These are phyloP conservation scores for Arthonia radiata DNA, from an alignment of 495 filamentous ascomycete genomes.

Conservation along the genomic window DNA sequence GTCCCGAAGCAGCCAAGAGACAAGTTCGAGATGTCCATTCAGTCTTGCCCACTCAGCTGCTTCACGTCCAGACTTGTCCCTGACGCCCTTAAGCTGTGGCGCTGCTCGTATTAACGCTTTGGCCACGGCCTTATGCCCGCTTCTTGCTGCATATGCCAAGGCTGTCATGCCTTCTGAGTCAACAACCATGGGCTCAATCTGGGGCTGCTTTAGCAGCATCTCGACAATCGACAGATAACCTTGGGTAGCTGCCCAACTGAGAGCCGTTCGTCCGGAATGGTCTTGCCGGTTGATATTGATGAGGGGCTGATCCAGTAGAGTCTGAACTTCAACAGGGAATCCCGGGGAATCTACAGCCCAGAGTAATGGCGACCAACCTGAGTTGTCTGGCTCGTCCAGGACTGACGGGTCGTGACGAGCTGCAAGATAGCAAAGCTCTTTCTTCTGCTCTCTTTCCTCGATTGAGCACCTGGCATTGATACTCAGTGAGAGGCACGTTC, in stretches of 20 bases:
- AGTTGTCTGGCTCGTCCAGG: slow-evolving; percentile 2
- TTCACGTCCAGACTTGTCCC: too few relatives aligned
- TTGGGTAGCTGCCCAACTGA: slow-evolving; percentile 6
- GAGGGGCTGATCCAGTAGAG: slow-evolving; percentile 1
- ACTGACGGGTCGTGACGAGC: too few relatives aligned
- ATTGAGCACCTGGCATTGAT: too few relatives aligned
- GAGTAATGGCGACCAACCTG: slow-evolving; percentile 3
- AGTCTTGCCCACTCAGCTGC: too few relatives aligned
- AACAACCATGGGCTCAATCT: slow-evolving; percentile 2
- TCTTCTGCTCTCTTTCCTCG: too few relatives aligned
- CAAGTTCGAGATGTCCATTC: too few relatives aligned
- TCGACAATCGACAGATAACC: slow-evolving; percentile 1
- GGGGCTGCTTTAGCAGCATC: slow-evolving; percentile 1
- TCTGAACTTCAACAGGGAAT: slow-evolving; percentile 3
- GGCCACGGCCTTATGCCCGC: slow-evolving; percentile 3
- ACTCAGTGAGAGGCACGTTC: too few relatives aligned
- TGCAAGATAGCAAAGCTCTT: too few relatives aligned
- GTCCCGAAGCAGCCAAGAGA: too few relatives aligned
- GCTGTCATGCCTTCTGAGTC: slow-evolving; percentile 2
- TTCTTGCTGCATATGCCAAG: slow-evolving; percentile 2
- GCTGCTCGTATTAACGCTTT: slow-evolving; percentile 1
- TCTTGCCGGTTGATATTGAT: slow-evolving; percentile 5
- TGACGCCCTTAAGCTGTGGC: too few relatives aligned
- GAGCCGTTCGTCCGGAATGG: slow-evolving; percentile 1
- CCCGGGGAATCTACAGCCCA: slow-evolving; percentile 5